Evolutionary conservation across 1,284 basidiomycete genomes (phyloP).

Genomic region (Coriolopsis trogii): DNA sequence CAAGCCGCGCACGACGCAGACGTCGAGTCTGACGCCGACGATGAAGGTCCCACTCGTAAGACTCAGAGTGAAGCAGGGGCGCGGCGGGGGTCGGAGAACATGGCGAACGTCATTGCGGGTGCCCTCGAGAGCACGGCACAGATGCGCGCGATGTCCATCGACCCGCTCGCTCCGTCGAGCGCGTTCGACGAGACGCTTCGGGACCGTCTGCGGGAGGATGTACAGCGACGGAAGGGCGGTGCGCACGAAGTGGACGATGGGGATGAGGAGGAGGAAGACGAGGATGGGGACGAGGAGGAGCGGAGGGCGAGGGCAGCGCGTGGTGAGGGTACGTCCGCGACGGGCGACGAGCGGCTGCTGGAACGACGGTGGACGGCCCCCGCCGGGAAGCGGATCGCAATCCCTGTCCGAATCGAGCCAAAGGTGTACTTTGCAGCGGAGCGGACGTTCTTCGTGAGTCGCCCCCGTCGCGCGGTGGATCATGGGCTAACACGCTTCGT

Average conservation of each 20-base stretch:
- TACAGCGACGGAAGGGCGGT: slow-evolving; percentile 25
- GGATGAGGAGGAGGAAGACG: slow-evolving; percentile 36
- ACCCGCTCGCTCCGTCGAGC: slow-evolving; percentile 82
- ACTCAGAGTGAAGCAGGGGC: no score
- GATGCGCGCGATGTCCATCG: slow-evolving; percentile 64
- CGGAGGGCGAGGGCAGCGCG: slow-evolving; percentile 36
- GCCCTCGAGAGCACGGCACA: slow-evolving; percentile 32
- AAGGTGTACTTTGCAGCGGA: slow-evolving; percentile 99
- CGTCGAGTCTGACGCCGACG: slow-evolving; percentile 35
- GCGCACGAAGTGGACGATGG: slow-evolving; percentile 26
- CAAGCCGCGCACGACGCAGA: slow-evolving; percentile 26
- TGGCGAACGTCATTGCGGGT: slow-evolving; percentile 13
- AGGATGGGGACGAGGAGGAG: slow-evolving; percentile 39
- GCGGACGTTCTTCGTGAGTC: slow-evolving; percentile 81
- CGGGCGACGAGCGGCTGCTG: slow-evolving; percentile 56
- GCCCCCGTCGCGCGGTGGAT: neutral
- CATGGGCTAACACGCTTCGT: neutral
- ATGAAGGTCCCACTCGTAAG: no score
- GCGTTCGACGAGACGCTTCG: slow-evolving; percentile 82
- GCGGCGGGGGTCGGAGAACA: slow-evolving; percentile 25
- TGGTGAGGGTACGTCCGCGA: slow-evolving; percentile 37
- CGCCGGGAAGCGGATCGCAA: slow-evolving; percentile 86
- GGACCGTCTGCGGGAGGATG: slow-evolving; percentile 53
- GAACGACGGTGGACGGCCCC: slow-evolving; percentile 83
- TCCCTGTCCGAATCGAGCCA: slow-evolving; percentile 94